Percentiles rank a stretch among this genome's conserved stretches.
Evolutionary conservation across 768 basidiomycete species (phyloP).

Genomic region (Auricularia sp.): DNA sequence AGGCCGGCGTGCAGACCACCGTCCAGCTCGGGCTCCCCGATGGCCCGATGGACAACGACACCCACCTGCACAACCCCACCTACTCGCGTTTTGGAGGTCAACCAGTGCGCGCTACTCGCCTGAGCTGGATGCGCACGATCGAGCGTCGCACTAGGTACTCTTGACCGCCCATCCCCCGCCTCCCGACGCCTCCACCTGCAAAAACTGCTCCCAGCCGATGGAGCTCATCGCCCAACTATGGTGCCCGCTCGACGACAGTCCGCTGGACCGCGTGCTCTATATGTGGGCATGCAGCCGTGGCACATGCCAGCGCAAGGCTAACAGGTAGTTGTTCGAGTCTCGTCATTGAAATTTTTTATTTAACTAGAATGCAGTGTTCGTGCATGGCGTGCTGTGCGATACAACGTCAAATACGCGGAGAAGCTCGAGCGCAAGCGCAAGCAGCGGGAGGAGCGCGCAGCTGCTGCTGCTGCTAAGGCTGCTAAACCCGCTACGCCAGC

Average conservation of each 20-base stretch:
- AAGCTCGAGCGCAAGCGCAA: slow-evolving; percentile 45
- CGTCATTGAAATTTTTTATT: background rate
- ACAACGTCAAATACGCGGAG: slow-evolving; percentile 64
- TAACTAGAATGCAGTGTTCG: slow-evolving; percentile 44
- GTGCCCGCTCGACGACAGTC: slow-evolving; percentile 81
- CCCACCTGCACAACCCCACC: slow-evolving; percentile 63
- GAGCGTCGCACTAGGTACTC: slow-evolving; percentile 49
- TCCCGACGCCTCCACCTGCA: slow-evolving; percentile 58
- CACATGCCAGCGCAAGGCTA: slow-evolving; percentile 63
- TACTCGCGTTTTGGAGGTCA: slow-evolving; percentile 85
- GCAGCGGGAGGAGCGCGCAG: slow-evolving; percentile 10
- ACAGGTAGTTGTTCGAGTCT: slow-evolving; percentile 47
- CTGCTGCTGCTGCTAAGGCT: slow-evolving; percentile 25
- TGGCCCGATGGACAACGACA: slow-evolving; percentile 43
- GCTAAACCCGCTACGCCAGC: slow-evolving; percentile 26
- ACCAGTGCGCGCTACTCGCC: slow-evolving; percentile 63
- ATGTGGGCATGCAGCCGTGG: slow-evolving; percentile 72
- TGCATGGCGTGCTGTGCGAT: slow-evolving; percentile 68
- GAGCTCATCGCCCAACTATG: slow-evolving; percentile 79
- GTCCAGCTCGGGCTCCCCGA: slow-evolving; percentile 77
- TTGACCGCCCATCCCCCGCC: slow-evolving; percentile 54
- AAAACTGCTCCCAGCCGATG: slow-evolving; percentile 62
- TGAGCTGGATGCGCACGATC: slow-evolving; percentile 18
- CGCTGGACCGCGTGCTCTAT: slow-evolving; percentile 77
- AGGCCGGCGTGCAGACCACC: slow-evolving; percentile 46